These are phyloP conservation scores for Fusarium brachygibbosum DNA, from an alignment of 2,329 filamentous ascomycete species.

Conservation along the genomic window DNA sequence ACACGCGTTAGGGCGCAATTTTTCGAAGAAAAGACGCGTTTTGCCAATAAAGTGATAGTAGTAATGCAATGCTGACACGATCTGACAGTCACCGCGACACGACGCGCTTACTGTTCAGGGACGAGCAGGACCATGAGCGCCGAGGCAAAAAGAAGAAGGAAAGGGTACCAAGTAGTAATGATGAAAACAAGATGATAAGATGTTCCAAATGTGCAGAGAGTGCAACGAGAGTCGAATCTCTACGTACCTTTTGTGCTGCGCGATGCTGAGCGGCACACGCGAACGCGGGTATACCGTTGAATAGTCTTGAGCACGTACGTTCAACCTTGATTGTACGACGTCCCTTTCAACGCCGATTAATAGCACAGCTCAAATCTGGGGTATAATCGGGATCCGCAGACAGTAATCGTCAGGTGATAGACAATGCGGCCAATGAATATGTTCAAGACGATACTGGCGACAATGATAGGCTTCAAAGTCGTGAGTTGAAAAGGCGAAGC, in stretches of 20 bases:
- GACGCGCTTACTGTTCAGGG: slow-evolving; percentile 24
- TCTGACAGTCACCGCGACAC: slow-evolving; percentile 18
- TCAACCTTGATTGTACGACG: slow-evolving; percentile 42
- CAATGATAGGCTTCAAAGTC: slow-evolving; percentile 66
- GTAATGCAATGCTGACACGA: slow-evolving; percentile 20
- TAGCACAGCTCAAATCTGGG: slow-evolving; percentile 42
- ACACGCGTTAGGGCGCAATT: slow-evolving; percentile 13
- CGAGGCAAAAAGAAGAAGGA: neutral
- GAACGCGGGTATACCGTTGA: slow-evolving; percentile 37
- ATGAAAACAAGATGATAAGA: neutral
- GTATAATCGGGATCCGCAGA: slow-evolving; percentile 53
- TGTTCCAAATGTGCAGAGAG: neutral
- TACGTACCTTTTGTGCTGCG: slow-evolving; percentile 49
- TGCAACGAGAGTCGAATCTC: slow-evolving; percentile 28
- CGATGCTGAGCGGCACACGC: slow-evolving; percentile 33
- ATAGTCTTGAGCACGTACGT: slow-evolving; percentile 34
- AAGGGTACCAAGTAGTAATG: neutral
- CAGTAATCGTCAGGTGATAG: slow-evolving; percentile 66
- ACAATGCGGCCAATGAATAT: slow-evolving; percentile 62
- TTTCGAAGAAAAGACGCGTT: slow-evolving; percentile 31
- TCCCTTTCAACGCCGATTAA: slow-evolving; percentile 43
- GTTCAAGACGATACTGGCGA: slow-evolving; percentile 58
- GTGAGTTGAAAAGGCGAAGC: slow-evolving; percentile 56
- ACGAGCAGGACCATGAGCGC: neutral
- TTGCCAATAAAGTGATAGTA: slow-evolving; percentile 1